Conservation (phyloP, 768 basidiomycete genomes). For the Neoboletus brunneissimus region DNA sequence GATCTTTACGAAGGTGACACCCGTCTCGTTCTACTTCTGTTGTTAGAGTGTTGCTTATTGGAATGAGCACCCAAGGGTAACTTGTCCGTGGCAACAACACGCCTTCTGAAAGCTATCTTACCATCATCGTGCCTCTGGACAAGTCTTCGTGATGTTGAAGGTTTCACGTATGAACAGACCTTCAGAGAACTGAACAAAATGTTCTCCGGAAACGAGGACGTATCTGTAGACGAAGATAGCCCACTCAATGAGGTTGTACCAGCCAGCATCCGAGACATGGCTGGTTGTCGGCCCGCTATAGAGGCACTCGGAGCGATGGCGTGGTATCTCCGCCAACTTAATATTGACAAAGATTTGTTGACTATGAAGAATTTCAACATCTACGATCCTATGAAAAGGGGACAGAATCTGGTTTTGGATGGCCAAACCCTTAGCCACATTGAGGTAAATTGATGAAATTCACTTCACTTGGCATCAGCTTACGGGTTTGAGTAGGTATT, state of each 20-base stretch:
- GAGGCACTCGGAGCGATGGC: conserved; percentile 90
- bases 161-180: conserved; percentile 71
- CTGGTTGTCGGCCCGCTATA: conserved; percentile 62
- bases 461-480: background rate
- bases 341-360: conserved; percentile 93
- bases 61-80: conserved; percentile 57
- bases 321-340: conserved; percentile 91
- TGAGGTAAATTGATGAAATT: conserved; percentile 53
- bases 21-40: background rate
- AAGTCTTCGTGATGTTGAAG: conserved; percentile 77
- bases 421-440: conserved; percentile 95
- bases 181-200: conserved; percentile 64
- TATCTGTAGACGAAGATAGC: conserved; percentile 46
- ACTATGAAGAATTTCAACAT: conserved; percentile 97
- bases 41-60: background rate
- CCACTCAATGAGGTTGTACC: conserved; percentile 47
- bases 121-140: conserved; percentile 88
- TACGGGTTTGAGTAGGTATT: conserved; percentile 53
- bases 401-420: conserved; percentile 83
- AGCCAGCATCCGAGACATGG: conserved; percentile 71
- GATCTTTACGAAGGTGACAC: conserved; percentile 77
- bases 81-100: conserved; percentile 76
- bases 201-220: conserved; percentile 49
- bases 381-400: conserved; percentile 91
- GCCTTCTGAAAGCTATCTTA: conserved; percentile 77